These are phyloP conservation scores for Chlamydomonas sp. DNA, from an alignment of 139 green algal species.

Conservation along the genomic window DNA sequence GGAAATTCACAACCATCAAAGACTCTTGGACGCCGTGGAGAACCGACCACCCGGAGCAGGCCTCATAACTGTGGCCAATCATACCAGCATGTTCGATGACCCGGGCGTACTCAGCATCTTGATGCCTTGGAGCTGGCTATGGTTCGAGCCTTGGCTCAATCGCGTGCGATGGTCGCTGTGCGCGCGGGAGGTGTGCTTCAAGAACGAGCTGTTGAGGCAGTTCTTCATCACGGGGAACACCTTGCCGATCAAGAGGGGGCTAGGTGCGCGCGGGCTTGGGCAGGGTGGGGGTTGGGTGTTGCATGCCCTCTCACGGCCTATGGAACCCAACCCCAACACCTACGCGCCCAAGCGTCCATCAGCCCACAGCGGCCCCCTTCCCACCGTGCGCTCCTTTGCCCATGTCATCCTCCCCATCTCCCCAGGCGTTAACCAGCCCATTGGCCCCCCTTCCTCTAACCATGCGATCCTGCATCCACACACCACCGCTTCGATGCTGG, in stretches of 20 bases:
- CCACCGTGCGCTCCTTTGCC: background rate
- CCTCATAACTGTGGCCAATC: too few relatives aligned
- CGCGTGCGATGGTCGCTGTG: constrained; percentile 86
- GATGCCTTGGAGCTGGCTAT: constrained; percentile 80
- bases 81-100: constrained; percentile 88
- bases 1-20: too few relatives aligned
- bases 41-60: too few relatives aligned
- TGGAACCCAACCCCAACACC: constrained; percentile 18
- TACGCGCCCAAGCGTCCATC: background rate
- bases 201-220: constrained; percentile 76
- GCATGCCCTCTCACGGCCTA: background rate
- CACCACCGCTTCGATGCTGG: too few relatives aligned
- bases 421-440: too few relatives aligned
- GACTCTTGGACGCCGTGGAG: too few relatives aligned
- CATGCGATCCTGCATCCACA: too few relatives aligned
- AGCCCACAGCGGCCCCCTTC: background rate
- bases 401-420: too few relatives aligned
- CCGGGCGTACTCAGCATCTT: constrained; percentile 78
- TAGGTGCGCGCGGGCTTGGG: background rate
- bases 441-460: too few relatives aligned
- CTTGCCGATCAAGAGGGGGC: constrained; percentile 80
- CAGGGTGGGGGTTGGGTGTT: background rate
- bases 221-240: constrained; percentile 92
- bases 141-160: constrained; percentile 68
- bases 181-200: constrained; percentile 88